A percentile compares a stretch with the other conserved stretches of the same genome.
phyloP scores from a whole-genome alignment of 2,329 filamentous ascomycete species.

The Aspergillus sp. region DNA sequence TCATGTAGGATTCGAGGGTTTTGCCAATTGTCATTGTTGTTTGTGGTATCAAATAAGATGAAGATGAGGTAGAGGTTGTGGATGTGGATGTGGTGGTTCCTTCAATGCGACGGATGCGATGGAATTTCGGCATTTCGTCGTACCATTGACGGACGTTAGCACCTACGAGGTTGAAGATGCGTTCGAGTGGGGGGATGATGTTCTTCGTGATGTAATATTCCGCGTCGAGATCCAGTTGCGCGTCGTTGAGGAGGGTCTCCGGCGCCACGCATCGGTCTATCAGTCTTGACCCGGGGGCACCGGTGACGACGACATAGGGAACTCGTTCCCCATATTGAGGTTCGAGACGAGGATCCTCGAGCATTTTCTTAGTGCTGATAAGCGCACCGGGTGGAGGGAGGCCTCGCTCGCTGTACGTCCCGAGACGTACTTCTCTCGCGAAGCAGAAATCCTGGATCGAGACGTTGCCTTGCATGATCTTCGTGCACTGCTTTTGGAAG shows the following conservation, averaged over 20 bases:
- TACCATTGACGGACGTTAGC: constrained; percentile 89
- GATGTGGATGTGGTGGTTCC: constrained; percentile 7
- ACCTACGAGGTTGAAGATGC: constrained; percentile 93
- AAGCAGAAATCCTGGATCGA: constrained; percentile 96
- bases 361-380: constrained; percentile 79
- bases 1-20: constrained; percentile 94
- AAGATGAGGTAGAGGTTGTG: neutral
- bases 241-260: constrained; percentile 69
- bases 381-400: constrained; percentile 78
- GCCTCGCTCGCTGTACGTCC: constrained; percentile 76
- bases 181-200: constrained; percentile 85
- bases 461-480: constrained; percentile 83
- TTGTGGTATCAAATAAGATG: constrained; percentile 9
- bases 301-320: constrained; percentile 87
- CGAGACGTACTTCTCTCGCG: constrained; percentile 82
- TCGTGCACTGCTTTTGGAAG: constrained; percentile 82
- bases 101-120: constrained; percentile 62
- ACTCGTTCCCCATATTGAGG: constrained; percentile 93
- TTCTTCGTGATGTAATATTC: constrained; percentile 98
- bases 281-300: constrained; percentile 75
- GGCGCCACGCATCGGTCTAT: constrained; percentile 87
- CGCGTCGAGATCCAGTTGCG: constrained; percentile 74
- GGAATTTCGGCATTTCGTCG: constrained; percentile 91
- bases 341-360: constrained; percentile 76
- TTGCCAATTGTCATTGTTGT: constrained; percentile 44